Conservation (phyloP, 345 rosid genomes). For the Citropsis articulata region DNA sequence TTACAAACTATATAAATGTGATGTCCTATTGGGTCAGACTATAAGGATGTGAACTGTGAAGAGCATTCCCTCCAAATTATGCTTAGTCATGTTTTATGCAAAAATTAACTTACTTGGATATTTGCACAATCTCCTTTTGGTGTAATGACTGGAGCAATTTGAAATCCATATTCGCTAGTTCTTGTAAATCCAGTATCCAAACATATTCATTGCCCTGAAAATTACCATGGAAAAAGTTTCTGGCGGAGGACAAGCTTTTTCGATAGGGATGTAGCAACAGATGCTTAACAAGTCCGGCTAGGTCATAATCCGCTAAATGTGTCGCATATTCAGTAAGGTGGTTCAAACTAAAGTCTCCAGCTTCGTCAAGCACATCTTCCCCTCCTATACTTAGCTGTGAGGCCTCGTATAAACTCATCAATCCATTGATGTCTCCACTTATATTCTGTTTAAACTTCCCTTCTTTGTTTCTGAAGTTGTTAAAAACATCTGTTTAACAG, state of each 20-base stretch:
- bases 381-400: conserved; percentile 44
- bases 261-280: conserved; percentile 39
- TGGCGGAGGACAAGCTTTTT: conserved; percentile 30
- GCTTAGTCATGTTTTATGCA: neutral
- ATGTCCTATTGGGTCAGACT: no score
- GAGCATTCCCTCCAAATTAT: no score
- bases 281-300: neutral
- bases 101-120: conserved; percentile 31
- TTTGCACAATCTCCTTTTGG: conserved; percentile 28
- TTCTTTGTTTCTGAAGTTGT: conserved; percentile 24
- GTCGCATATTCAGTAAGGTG: conserved; percentile 18
- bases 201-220: conserved; percentile 13
- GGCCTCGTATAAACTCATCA: conserved; percentile 54
- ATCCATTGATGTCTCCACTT: conserved; percentile 28
- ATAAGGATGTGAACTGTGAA: no score
- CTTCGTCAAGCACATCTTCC: conserved; percentile 45
- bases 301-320: conserved; percentile 9
- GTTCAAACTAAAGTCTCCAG: conserved; percentile 21
- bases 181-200: conserved; percentile 19
- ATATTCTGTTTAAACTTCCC: conserved; percentile 18
- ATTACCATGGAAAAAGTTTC: conserved; percentile 5
- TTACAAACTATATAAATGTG: no score
- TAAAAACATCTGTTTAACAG: conserved; percentile 36
- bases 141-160: neutral
- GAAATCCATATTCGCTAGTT: neutral